phyloP scores from a whole-genome alignment of 2,329 filamentous ascomycete species.

The Metarhizium rileyi region DNA sequence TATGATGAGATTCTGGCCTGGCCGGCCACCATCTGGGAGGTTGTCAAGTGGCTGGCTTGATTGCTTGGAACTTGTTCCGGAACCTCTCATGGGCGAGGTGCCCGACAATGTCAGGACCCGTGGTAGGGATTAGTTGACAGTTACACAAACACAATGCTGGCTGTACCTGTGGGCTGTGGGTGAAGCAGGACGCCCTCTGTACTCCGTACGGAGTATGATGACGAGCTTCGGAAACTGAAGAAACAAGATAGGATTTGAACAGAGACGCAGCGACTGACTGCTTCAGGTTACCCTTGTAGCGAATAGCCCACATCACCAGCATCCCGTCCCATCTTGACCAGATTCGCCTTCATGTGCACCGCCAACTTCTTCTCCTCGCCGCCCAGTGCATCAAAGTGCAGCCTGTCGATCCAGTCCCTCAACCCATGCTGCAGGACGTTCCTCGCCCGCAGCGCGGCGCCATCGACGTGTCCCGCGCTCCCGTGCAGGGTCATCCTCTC shows the following conservation, averaged over 20 bases:
- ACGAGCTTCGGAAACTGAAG: no score
- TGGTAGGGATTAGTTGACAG: no score
- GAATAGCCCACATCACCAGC: constrained; percentile 55
- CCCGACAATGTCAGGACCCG: no score
- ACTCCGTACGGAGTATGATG: no score
- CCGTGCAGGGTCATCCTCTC: constrained; percentile 65
- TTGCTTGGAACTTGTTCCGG: neutral
- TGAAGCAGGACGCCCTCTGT: no score
- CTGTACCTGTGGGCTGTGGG: no score
- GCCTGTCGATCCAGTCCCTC: constrained; percentile 52
- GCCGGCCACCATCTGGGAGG: constrained; percentile 3
- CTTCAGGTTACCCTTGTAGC: constrained; percentile 36
- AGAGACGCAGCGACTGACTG: no score
- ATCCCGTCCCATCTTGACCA: constrained; percentile 51
- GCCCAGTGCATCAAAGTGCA: constrained; percentile 41
- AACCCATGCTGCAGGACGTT: constrained; percentile 69
- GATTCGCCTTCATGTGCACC: constrained; percentile 50
- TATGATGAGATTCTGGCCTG: constrained; percentile 1
- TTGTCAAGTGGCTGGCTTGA: neutral
- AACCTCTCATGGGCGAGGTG: no score
- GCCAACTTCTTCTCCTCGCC: constrained; percentile 38
- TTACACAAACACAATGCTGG: no score
- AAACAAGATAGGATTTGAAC: no score
- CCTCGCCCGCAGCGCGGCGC: constrained; percentile 47
- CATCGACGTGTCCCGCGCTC: constrained; percentile 52